Percentiles rank a stretch among this genome's conserved stretches.
These are phyloP conservation scores for Gonium pectorale DNA, from an alignment of 139 green algal genomes.

Conservation along the genomic window DNA sequence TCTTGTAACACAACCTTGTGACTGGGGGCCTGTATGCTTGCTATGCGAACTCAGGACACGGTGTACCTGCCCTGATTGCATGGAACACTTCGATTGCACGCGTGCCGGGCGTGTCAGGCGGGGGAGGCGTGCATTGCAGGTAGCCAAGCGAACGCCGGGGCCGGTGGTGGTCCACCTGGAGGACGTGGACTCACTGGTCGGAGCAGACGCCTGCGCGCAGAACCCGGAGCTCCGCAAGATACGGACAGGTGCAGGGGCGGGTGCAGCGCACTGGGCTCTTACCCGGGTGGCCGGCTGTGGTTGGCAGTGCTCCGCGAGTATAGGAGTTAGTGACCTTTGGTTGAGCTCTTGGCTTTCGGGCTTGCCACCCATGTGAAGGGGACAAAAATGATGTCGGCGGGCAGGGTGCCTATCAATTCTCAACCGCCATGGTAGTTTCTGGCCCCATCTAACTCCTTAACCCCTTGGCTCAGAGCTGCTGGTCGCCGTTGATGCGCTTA, in stretches of 20 bases:
- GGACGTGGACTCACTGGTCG: conserved; percentile 22
- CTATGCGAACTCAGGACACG: not conserved
- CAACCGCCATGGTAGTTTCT: not conserved
- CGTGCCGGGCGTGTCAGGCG: not conserved
- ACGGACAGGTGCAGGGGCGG: not conserved
- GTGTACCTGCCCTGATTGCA: no score
- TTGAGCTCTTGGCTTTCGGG: not conserved
- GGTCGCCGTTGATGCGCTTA: conserved; percentile 23
- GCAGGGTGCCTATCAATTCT: not conserved
- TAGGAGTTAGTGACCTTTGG: not conserved
- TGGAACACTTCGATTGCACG: no score
- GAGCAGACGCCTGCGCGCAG: not conserved
- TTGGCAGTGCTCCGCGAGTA: not conserved
- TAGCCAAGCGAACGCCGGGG: not conserved
- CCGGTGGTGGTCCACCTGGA: conserved; percentile 22
- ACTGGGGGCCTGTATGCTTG: not conserved
- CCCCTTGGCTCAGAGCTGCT: conserved; percentile 41
- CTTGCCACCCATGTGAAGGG: not conserved
- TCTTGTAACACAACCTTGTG: not conserved
- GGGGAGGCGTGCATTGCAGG: not conserved
- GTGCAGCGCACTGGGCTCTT: no score
- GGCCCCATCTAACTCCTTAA: not conserved
- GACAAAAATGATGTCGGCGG: not conserved
- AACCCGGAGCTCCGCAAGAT: not conserved
- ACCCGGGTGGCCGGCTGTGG: not conserved